Percentiles rank a stretch among this genome's conserved stretches.
Evolutionary conservation across 2,329 filamentous ascomycete genomes (phyloP).

Genomic region (Pseudomassariella vexata): DNA sequence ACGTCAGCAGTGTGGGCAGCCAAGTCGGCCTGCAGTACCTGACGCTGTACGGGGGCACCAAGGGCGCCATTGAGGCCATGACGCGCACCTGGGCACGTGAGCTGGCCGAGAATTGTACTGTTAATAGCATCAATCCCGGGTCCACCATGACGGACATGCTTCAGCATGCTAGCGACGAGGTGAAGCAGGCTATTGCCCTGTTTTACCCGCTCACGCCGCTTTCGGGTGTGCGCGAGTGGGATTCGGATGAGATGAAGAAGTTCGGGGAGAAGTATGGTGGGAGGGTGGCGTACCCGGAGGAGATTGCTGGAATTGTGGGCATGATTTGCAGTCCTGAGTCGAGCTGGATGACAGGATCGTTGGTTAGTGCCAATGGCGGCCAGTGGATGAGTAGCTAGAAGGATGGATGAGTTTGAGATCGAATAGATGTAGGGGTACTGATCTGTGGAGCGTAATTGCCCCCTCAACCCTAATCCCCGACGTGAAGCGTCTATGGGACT

Average conservation of each 20-base stretch:
- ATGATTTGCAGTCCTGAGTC: slow-evolving; percentile 64
- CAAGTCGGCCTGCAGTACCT: slow-evolving; percentile 38
- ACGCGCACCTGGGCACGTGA: slow-evolving; percentile 58
- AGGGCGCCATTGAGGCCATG: slow-evolving; percentile 59
- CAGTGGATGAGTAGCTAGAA: slow-evolving; percentile 9
- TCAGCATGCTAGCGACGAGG: slow-evolving; percentile 46
- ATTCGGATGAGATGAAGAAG: slow-evolving; percentile 21
- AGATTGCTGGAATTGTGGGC: slow-evolving; percentile 64
- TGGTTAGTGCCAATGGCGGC: slow-evolving; percentile 64
- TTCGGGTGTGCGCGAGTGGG: slow-evolving; percentile 23
- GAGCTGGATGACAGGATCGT: slow-evolving; percentile 64
- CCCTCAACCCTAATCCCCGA: too few species aligned
- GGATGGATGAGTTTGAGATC: too few species aligned
- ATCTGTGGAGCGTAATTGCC: too few species aligned
- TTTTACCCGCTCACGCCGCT: slow-evolving; percentile 46
- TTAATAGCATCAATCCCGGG: slow-evolving; percentile 54
- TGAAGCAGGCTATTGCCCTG: slow-evolving; percentile 28
- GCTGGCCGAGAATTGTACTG: slow-evolving; percentile 51
- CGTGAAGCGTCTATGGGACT: too few species aligned
- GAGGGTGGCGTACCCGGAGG: slow-evolving; percentile 54
- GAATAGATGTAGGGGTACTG: too few species aligned
- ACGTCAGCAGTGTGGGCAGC: slow-evolving; percentile 46
- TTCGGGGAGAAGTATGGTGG: slow-evolving; percentile 44
- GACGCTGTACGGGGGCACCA: slow-evolving; percentile 55
- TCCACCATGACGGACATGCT: slow-evolving; percentile 46